Conservation (phyloP, 768 basidiomycete genomes). For the Tubosaeta sp. region DNA sequence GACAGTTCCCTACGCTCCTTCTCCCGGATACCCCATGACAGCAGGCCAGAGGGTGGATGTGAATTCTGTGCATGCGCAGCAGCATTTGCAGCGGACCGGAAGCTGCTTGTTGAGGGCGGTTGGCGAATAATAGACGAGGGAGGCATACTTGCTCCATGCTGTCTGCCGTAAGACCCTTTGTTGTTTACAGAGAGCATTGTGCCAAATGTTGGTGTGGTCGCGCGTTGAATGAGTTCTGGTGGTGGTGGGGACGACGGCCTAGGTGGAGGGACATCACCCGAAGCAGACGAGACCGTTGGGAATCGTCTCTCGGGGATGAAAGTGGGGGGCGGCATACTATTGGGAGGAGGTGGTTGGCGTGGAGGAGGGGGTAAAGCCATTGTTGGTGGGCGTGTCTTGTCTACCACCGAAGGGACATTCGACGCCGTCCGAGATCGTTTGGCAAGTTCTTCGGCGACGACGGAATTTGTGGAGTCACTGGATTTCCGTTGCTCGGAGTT, state of each 20-base stretch:
- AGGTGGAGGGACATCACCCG: constrained; percentile 67
- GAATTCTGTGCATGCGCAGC: constrained; percentile 48
- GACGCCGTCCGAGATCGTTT: constrained; percentile 62
- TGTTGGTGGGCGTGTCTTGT: constrained; percentile 81
- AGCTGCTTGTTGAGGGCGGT: constrained; percentile 76
- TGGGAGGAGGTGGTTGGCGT: constrained; percentile 65
- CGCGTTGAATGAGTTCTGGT: constrained; percentile 85
- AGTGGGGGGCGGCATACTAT: constrained; percentile 68
- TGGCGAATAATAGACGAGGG: constrained; percentile 65
- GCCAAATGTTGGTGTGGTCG: constrained; percentile 81
- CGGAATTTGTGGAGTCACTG: constrained; percentile 64
- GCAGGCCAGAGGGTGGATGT: constrained; percentile 38
- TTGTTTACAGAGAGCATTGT: constrained; percentile 55
- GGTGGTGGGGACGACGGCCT: constrained; percentile 93
- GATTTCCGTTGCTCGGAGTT: constrained; percentile 64
- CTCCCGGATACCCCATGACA: constrained; percentile 50
- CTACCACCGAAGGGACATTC: constrained; percentile 49
- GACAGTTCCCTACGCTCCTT: constrained; percentile 58
- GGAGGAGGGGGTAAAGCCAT: constrained; percentile 82
- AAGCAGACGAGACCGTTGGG: constrained; percentile 39
- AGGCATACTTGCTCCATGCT: constrained; percentile 74
- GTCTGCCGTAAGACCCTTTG: constrained; percentile 46
- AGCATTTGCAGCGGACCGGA: constrained; percentile 69
- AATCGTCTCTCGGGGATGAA: constrained; percentile 70
- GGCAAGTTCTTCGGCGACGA: constrained; percentile 43